Evolutionary conservation across 305 asterid genomes (phyloP).

Genomic region (Solanum aculeatissimum): DNA sequence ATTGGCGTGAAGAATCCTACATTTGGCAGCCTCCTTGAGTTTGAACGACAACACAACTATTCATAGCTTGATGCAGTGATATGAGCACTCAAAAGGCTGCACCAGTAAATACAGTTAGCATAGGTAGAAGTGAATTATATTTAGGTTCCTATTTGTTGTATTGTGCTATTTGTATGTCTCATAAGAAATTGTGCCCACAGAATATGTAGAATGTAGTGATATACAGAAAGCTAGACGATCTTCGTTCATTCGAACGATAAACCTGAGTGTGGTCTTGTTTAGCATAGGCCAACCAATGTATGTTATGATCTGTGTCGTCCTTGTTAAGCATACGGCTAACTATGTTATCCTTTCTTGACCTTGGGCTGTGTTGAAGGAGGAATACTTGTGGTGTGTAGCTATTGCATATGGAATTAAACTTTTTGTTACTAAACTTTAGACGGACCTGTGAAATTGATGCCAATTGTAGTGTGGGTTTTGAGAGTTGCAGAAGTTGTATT

Average conservation of each 20-base stretch:
- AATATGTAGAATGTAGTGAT: conserved; percentile 1
- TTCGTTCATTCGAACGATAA: neutral
- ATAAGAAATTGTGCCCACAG: neutral
- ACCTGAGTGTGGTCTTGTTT: neutral
- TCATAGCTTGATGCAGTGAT: conserved; percentile 44
- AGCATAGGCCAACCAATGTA: neutral
- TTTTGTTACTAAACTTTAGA: neutral
- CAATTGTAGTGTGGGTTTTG: neutral
- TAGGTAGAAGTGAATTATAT: neutral
- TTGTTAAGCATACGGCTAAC: no score
- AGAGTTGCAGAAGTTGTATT: neutral
- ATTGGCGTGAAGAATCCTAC: conserved; percentile 71
- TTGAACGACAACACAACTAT: conserved; percentile 40
- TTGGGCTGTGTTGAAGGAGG: no score
- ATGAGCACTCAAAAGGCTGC: conserved; percentile 23
- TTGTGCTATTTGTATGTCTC: neutral
- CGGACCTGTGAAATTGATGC: neutral
- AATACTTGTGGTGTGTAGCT: neutral
- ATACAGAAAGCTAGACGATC: conserved; percentile 10
- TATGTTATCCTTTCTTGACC: no score
- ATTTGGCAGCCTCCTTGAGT: conserved; percentile 63
- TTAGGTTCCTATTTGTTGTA: conserved; percentile 10
- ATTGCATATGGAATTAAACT: neutral
- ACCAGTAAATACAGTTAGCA: neutral
- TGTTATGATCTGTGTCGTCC: no score